Evolutionary conservation across 164 flowering plant genomes (phyloP).

Genomic region (Vitis amurensis): DNA sequence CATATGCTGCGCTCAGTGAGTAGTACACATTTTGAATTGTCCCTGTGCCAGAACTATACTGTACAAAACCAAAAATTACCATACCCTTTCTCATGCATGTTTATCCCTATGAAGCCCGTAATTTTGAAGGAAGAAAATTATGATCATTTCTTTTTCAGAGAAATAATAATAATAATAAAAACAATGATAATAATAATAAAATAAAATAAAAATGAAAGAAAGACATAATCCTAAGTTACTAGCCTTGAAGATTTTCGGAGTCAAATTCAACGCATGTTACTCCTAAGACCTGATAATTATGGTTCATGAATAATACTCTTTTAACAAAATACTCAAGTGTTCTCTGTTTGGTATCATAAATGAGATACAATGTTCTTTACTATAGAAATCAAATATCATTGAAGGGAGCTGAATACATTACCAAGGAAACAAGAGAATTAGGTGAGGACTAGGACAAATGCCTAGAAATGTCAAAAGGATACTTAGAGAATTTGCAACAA

Average conservation of each 20-base stretch:
- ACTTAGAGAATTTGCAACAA: slow-evolving; percentile 86
- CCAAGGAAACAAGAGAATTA: background rate
- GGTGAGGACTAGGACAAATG: background rate
- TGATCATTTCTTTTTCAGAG: too few relatives aligned
- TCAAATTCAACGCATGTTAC: too few relatives aligned
- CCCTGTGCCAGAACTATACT: background rate
- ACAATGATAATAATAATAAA: too few relatives aligned
- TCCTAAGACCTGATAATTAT: too few relatives aligned
- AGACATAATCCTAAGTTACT: too few relatives aligned
- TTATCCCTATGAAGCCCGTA: too few relatives aligned
- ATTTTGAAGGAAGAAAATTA: background rate
- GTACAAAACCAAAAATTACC: background rate
- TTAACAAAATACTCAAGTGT: background rate
- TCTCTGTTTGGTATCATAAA: background rate
- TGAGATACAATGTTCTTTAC: background rate
- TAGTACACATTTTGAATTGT: background rate
- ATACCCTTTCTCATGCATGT: background rate
- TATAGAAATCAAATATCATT: background rate
- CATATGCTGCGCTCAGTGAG: background rate
- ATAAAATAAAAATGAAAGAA: too few relatives aligned
- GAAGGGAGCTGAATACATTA: background rate
- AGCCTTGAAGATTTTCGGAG: too few relatives aligned
- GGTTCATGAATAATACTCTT: background rate
- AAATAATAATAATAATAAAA: too few relatives aligned
- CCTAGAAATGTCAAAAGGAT: slow-evolving; percentile 50